Evolutionary conservation across 331 rosid genomes (phyloP).

Genomic region (Rhamnella rubrinervis): DNA sequence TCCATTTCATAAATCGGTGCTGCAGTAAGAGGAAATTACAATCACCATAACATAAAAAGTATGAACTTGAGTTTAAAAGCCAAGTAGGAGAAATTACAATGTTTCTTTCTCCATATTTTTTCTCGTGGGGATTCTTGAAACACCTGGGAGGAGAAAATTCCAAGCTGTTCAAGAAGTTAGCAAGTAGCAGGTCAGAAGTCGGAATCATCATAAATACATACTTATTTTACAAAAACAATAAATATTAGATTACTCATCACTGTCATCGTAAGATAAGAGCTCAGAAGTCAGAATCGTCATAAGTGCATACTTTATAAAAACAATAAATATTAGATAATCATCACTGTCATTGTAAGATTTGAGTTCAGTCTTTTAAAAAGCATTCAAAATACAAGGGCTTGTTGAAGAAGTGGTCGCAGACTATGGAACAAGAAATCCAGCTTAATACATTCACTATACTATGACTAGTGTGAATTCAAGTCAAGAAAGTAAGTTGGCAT

Average conservation of each 20-base stretch:
- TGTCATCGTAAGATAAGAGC: constrained; percentile 28
- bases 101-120: constrained; percentile 68
- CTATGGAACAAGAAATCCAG: background rate
- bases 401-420: background rate
- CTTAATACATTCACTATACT: background rate
- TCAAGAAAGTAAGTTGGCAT: background rate
- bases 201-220: constrained; percentile 5
- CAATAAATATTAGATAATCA: constrained; percentile 4
- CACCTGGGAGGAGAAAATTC: constrained; percentile 95
- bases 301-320: background rate
- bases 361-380: background rate
- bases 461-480: too few relatives aligned
- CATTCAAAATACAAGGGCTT: background rate
- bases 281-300: constrained; percentile 15
- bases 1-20: constrained; percentile 79
- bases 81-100: constrained; percentile 53
- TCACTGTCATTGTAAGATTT: background rate
- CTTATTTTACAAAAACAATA: background rate
- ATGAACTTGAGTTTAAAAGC: constrained; percentile 17
- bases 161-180: constrained; percentile 68
- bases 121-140: constrained; percentile 85
- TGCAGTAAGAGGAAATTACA: constrained; percentile 37
- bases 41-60: constrained; percentile 17
- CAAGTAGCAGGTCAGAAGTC: constrained; percentile 28
- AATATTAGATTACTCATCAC: background rate